Base-by-base conservation (phyloP, 768 basidiomycete genomes). In the Auriscalpium vulgare region DNA sequence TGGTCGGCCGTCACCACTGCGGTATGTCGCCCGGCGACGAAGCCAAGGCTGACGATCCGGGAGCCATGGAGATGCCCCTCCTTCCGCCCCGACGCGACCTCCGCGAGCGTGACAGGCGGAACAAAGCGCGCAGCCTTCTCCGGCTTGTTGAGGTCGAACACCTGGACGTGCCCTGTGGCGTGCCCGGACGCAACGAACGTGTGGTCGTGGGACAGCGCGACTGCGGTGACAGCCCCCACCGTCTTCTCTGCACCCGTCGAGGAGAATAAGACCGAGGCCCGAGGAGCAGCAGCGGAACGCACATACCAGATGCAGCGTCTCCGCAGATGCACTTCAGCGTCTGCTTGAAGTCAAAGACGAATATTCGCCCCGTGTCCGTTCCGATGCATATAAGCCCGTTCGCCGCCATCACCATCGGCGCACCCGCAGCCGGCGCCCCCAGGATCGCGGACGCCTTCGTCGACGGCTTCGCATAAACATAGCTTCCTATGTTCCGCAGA, bases 161-260 rank as follows among this genome's bases (percentile, higher is more conserved):
- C 76, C 63, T 89, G 87, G 47, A 99, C 83, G 62, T 91, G 78
- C 3, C 95, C 97, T 2, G 78, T 79, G 6, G 81, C 75, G 70
- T 98, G 92, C 0, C 97, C 97, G 2, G 87, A 87, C 0, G 87
- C 95, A 50, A 97, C 75, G 68, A 85, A 97, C 1, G 95, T 97
- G 62, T 93, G 91, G 66, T 99, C 97, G 63, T 91, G 84, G 9
- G 95, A 97, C 47, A 99, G 74, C 0, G 91, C 86, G 13, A 99
- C 70, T 1, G 95, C 88, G n/a, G 90, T 95, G 8, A 93, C 88
- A 13, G 90, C 70, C 17, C 92, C 91, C 10, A 85, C 71, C 3
- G 71, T 69, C 62, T 75, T 83, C 44, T 76, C 87, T 88, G 69
- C 50, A 57, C 46, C 21, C 36, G 7, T 7, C 29, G 29, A 29